Percentiles rank a stretch among this genome's conserved stretches.
These are phyloP conservation scores for Ocimum tenuiflorum DNA, from an alignment of 257 asterid genomes.

Conservation along the genomic window DNA sequence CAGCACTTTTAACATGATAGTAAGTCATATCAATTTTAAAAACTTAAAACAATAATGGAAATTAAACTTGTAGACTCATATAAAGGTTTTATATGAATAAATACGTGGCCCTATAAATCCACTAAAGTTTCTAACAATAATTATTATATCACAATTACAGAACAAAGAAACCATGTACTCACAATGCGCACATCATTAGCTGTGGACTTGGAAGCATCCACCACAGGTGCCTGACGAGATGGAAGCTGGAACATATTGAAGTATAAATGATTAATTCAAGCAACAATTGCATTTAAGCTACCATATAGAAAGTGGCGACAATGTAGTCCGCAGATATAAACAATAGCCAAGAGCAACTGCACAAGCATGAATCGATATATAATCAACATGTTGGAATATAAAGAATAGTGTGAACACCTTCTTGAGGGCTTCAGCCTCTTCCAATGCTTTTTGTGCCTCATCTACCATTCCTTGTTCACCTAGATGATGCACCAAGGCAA, in stretches of 20 bases:
- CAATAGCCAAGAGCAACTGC: not conserved
- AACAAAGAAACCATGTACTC: conserved; percentile 24
- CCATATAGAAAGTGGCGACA: not conserved
- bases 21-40: not conserved
- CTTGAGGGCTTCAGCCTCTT: conserved; percentile 86
- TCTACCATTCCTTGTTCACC: conserved; percentile 87
- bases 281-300: not conserved
- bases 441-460: conserved; percentile 79
- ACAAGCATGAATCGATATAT: not conserved
- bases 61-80: not conserved
- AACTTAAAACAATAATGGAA: not conserved
- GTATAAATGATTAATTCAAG: not conserved
- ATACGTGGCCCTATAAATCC: not conserved
- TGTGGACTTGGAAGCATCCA: conserved; percentile 67
- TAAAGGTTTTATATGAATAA: not conserved
- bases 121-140: not conserved
- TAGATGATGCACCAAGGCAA: conserved; percentile 22
- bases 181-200: conserved; percentile 86
- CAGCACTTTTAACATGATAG: not conserved
- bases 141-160: not conserved
- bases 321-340: not conserved
- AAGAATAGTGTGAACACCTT: conserved; percentile 40
- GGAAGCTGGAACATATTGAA: conserved; percentile 44
- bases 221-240: conserved; percentile 53
- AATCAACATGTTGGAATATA: conserved; percentile 18